Evolutionary conservation across 768 basidiomycete genomes (phyloP).

Genomic region (Trametes gibbosa): DNA sequence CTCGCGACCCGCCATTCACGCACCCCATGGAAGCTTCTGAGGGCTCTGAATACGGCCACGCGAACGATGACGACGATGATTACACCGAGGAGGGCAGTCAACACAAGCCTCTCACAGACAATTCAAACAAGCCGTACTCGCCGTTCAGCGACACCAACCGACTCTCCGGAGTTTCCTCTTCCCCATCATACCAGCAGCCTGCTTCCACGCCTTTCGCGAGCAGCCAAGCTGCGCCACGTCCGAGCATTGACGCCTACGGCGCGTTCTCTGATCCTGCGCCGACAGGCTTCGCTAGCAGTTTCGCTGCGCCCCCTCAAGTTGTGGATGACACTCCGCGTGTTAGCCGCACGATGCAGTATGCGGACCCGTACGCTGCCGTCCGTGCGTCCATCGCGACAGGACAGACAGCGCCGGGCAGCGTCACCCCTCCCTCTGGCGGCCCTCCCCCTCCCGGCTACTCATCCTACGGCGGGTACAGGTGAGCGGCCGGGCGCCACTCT

Average conservation of each 20-base stretch:
- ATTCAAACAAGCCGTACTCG: conserved; percentile 25
- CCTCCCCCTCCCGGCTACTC: conserved; percentile 17
- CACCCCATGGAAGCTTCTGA: conserved; percentile 43
- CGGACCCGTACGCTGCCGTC: conserved; percentile 81
- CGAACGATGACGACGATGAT: conserved; percentile 30
- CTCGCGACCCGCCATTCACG: conserved; percentile 75
- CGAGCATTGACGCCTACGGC: conserved; percentile 85
- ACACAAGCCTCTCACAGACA: conserved; percentile 42
- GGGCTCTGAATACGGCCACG: conserved; percentile 19
- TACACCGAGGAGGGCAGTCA: conserved; percentile 52
- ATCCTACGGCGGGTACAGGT: conserved; percentile 19
- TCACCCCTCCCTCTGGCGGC: conserved; percentile 12
- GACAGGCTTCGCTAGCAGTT: conserved; percentile 57
- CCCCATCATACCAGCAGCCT: conserved; percentile 27
- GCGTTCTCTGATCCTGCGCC: conserved; percentile 89
- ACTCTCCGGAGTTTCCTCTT: conserved; percentile 38
- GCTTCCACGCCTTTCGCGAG: conserved; percentile 27
- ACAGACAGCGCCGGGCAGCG: neutral
- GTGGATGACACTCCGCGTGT: conserved; percentile 51
- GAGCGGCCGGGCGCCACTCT: neutral
- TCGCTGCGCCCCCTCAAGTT: conserved; percentile 26
- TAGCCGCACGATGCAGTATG: conserved; percentile 92
- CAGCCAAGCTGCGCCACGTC: conserved; percentile 28
- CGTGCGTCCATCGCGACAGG: conserved; percentile 41
- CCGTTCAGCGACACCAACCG: conserved; percentile 59